Evolutionary conservation across 2,329 filamentous ascomycete genomes (phyloP).

Genomic region (Chrysosporium queenslandicum): DNA sequence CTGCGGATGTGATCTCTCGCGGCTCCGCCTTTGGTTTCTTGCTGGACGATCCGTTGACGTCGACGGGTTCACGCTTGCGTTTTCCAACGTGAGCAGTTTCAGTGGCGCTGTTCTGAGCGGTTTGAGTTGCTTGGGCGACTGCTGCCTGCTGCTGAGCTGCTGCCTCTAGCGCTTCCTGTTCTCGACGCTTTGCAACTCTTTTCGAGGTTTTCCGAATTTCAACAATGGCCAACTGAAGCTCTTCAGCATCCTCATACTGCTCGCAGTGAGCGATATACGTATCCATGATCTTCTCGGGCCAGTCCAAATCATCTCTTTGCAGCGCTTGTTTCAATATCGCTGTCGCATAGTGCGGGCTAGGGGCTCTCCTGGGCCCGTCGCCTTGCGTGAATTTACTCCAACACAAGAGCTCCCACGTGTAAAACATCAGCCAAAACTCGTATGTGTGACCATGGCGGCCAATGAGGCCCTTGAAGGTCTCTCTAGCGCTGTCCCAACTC

Average conservation of each 20-base stretch:
- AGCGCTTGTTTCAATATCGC: slow-evolving; percentile 64
- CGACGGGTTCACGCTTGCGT: slow-evolving; percentile 47
- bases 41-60: slow-evolving; percentile 43
- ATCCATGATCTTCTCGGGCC: slow-evolving; percentile 43
- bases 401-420: slow-evolving; percentile 79
- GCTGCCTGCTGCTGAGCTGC: slow-evolving; percentile 32
- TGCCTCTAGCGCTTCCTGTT: slow-evolving; percentile 54
- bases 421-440: slow-evolving; percentile 90
- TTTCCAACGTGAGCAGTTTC: slow-evolving; percentile 42
- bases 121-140: slow-evolving; percentile 3
- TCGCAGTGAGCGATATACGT: slow-evolving; percentile 54
- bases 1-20: slow-evolving; percentile 22
- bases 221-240: slow-evolving; percentile 63
- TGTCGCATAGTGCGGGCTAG: slow-evolving; percentile 64
- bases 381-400: slow-evolving; percentile 50
- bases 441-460: slow-evolving; percentile 64
- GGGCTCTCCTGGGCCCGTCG: slow-evolving; percentile 45
- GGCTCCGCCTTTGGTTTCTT: slow-evolving; percentile 57
- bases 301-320: slow-evolving; percentile 41
- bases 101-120: slow-evolving; percentile 20
- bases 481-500: slow-evolving; percentile 64
- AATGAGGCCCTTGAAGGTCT: slow-evolving; percentile 63
- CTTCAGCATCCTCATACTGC: slow-evolving; percentile 72
- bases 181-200: slow-evolving; percentile 52
- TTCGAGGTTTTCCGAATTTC: slow-evolving; percentile 60